Percentiles rank a stretch among this genome's conserved stretches.
Evolutionary conservation across 495 filamentous ascomycete genomes (phyloP).

Genomic region (Baudoinia panamericana): DNA sequence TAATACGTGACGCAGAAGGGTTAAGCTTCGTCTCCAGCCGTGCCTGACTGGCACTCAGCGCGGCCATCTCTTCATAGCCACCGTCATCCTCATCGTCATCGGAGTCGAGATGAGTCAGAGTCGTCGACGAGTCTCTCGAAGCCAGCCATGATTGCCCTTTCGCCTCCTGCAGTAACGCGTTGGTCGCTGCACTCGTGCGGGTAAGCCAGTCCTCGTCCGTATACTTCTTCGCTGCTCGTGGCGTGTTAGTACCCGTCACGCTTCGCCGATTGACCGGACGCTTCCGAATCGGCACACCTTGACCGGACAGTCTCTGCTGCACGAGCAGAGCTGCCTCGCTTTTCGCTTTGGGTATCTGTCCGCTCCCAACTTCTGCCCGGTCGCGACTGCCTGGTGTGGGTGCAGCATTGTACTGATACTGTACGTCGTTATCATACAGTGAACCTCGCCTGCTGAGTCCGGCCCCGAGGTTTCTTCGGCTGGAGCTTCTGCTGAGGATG

Average conservation of each 20-base stretch:
- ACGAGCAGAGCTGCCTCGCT: conserved; percentile 23
- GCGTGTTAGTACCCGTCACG: conserved; percentile 7
- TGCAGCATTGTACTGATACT: conserved; percentile 5
- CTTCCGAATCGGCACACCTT: conserved; percentile 1
- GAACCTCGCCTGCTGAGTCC: conserved; percentile 19
- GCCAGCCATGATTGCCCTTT: conserved; percentile 32
- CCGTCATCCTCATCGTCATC: conserved; percentile 21
- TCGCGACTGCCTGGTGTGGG: background rate
- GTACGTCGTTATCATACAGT: conserved; percentile 17
- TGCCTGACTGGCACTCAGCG: conserved; percentile 3
- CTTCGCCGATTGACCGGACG: conserved; percentile 11
- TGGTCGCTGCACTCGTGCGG: conserved; percentile 27
- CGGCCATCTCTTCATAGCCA: conserved; percentile 17
- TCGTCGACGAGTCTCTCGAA: conserved; percentile 26
- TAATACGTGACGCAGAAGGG: background rate
- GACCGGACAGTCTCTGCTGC: background rate
- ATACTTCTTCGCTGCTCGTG: background rate
- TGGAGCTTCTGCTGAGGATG: conserved; percentile 30
- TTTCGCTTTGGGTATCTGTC: conserved; percentile 27
- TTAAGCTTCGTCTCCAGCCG: conserved; percentile 6
- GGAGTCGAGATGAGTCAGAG: conserved; percentile 18
- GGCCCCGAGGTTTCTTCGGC: conserved; percentile 21
- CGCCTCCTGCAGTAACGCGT: conserved; percentile 24
- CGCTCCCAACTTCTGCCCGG: conserved; percentile 4
- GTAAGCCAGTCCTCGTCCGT: conserved; percentile 27